Conservation (phyloP, 306 rosid species). For the Rosa persica region DNA sequence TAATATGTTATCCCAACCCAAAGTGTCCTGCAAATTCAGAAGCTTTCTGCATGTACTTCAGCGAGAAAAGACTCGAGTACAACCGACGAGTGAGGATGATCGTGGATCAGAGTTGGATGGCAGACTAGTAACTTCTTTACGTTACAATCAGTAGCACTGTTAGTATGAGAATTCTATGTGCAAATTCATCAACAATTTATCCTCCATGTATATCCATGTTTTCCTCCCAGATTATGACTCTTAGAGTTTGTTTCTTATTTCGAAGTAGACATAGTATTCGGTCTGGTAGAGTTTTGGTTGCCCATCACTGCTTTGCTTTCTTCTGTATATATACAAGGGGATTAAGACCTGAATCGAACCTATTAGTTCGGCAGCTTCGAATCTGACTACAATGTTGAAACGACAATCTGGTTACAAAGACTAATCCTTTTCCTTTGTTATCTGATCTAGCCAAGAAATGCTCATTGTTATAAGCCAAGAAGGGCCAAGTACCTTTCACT, state of each 20-base stretch:
- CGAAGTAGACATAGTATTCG: background rate
- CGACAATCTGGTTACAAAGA: background rate
- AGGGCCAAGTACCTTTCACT: background rate
- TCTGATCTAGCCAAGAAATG: background rate
- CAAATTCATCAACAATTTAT: background rate
- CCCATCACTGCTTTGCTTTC: background rate
- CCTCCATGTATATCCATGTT: background rate
- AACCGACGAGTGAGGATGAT: background rate
- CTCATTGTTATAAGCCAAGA: background rate
- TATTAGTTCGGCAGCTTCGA: background rate
- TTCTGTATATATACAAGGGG: background rate
- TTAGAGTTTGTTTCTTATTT: background rate
- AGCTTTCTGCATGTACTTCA: slow-evolving; percentile 5
- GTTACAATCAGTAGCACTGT: background rate
- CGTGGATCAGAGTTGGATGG: background rate
- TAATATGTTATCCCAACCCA: slow-evolving; percentile 1
- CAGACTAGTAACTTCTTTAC: background rate
- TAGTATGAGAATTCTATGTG: background rate
- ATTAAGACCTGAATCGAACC: background rate
- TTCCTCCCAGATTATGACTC: background rate
- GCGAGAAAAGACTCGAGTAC: background rate
- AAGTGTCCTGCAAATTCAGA: background rate
- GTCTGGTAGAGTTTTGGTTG: background rate
- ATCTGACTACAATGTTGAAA: background rate
- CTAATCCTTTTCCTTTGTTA: background rate